Conservation (phyloP, 176 grass and related monocot genomes). For the Musa acuminata region DNA sequence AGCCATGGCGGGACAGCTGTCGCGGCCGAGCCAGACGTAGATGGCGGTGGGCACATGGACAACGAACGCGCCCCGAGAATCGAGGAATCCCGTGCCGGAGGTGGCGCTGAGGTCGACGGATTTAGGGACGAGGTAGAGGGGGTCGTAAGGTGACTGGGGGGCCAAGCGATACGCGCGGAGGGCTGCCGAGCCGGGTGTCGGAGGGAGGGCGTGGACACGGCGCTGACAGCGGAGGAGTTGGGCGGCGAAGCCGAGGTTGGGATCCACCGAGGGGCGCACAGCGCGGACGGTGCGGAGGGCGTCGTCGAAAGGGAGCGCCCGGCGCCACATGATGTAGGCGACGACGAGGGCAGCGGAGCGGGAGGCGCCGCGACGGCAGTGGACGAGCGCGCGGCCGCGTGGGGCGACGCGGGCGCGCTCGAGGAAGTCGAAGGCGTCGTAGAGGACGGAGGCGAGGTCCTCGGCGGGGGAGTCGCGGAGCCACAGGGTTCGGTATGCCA, state of each 20-base stretch:
- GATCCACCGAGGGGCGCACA: slow-evolving; percentile 27
- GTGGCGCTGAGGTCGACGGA: slow-evolving; percentile 1
- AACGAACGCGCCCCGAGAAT: slow-evolving; percentile 37
- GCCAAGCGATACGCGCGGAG: slow-evolving; percentile 30
- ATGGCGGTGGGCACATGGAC: slow-evolving; percentile 28
- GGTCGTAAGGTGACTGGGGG: slow-evolving; percentile 40
- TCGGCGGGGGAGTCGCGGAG: slow-evolving; percentile 43
- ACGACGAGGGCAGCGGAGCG: slow-evolving; percentile 36
- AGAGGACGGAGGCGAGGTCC: slow-evolving; percentile 39
- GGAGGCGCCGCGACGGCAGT: slow-evolving; percentile 38
- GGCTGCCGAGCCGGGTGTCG: slow-evolving; percentile 23
- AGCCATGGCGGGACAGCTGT: slow-evolving; percentile 32
- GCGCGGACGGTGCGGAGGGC: slow-evolving; percentile 33
- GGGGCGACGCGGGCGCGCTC: slow-evolving; percentile 26
- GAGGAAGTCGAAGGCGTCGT: slow-evolving; percentile 49
- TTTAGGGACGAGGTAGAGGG: slow-evolving; percentile 40
- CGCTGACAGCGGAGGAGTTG: slow-evolving; percentile 40
- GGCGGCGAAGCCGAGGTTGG: slow-evolving; percentile 47
- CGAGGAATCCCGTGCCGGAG: slow-evolving; percentile 19
- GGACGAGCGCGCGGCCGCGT: slow-evolving; percentile 36
- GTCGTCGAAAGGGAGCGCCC: slow-evolving; percentile 26
- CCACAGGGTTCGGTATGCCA: slow-evolving; percentile 42
- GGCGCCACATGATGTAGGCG: slow-evolving; percentile 55
- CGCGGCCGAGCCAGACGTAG: slow-evolving; percentile 37
- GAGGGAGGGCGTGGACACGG: slow-evolving; percentile 14